These are phyloP conservation scores for Paracamarosporium sp. DNA, from an alignment of 2,329 filamentous ascomycete genomes.

Conservation along the genomic window DNA sequence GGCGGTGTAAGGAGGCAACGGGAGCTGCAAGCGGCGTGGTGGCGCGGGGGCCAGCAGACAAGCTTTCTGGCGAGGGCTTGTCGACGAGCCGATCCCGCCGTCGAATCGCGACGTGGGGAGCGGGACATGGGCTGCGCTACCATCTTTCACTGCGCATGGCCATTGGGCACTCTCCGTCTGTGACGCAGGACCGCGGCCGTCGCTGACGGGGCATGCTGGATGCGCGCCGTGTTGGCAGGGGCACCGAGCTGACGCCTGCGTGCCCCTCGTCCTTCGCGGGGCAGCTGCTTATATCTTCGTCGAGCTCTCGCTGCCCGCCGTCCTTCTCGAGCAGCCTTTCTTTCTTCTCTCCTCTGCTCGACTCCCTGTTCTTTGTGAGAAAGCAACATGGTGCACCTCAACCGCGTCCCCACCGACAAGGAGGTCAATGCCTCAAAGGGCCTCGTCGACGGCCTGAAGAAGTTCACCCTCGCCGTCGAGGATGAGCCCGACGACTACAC, in stretches of 20 bases:
- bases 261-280: neutral
- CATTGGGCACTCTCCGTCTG: neutral
- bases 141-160: neutral
- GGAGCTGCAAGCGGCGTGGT: neutral
- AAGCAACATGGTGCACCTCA: conserved; percentile 56
- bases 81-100: neutral
- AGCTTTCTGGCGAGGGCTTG: conserved; percentile 4
- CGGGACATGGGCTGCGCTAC: neutral
- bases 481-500: conserved; percentile 63
- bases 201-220: neutral
- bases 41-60: neutral
- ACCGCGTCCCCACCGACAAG: conserved; percentile 50
- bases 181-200: neutral
- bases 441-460: conserved; percentile 25
- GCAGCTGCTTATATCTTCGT: neutral
- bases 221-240: neutral
- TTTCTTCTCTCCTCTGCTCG: neutral
- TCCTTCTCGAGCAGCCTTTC: neutral
- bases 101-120: neutral
- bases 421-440: conserved; percentile 40
- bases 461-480: conserved; percentile 32
- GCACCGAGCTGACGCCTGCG: too few species aligned
- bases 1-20: neutral
- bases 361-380: neutral
- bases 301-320: neutral